Percentiles rank a stretch among this genome's conserved stretches.
Evolutionary conservation across 495 filamentous ascomycete genomes (phyloP).

Genomic region (Cudoniella acicularis): DNA sequence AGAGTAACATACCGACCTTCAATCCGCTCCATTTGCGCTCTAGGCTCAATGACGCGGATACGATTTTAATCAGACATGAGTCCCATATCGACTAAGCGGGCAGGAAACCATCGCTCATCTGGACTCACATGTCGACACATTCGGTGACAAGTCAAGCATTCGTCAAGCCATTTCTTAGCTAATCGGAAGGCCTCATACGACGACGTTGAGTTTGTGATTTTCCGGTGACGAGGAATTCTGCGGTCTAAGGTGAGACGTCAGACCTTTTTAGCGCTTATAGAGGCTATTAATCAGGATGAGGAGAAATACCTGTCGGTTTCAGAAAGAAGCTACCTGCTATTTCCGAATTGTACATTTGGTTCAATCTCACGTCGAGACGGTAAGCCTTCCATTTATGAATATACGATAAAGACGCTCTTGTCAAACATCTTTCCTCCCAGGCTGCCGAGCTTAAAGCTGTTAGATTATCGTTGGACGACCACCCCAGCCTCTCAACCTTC

Average conservation of each 20-base stretch:
- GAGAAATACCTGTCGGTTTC: neutral
- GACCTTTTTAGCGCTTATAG: no score
- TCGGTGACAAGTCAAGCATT: slow-evolving; percentile 3
- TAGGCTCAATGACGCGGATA: slow-evolving; percentile 3
- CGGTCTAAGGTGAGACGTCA: no score
- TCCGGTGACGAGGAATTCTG: neutral
- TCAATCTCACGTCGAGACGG: slow-evolving; percentile 6
- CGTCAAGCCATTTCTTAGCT: slow-evolving; percentile 3
- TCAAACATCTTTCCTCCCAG: neutral
- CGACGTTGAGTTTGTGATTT: slow-evolving; percentile 1
- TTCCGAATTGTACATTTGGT: slow-evolving; percentile 1
- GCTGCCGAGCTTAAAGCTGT: neutral
- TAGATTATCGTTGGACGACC: neutral
- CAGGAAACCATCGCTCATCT: neutral
- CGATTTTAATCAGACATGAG: neutral
- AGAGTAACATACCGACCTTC: neutral
- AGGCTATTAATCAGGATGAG: no score
- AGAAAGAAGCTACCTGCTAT: slow-evolving; percentile 7
- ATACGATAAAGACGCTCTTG: slow-evolving; percentile 4
- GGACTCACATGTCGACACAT: slow-evolving; percentile 11
- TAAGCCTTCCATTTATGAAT: slow-evolving; percentile 2
- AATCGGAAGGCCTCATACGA: slow-evolving; percentile 2
- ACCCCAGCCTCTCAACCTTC: neutral
- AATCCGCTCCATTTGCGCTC: neutral
- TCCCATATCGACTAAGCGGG: slow-evolving; percentile 7